Conservation (phyloP, 805 yeast species). For the Debaryomyces maramus region DNA sequence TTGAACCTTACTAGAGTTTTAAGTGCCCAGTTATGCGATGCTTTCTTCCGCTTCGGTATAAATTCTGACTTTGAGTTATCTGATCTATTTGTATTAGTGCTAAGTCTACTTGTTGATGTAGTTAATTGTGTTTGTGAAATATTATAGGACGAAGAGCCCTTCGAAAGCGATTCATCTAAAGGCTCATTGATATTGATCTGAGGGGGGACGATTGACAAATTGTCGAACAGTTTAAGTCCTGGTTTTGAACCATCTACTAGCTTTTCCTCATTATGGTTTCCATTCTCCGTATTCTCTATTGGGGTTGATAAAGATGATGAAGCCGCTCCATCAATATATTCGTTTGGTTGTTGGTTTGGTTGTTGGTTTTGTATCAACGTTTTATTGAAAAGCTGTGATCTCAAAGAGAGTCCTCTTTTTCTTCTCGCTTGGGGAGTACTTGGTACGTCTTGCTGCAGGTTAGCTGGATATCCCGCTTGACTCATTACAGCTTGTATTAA, state of each 20-base stretch:
- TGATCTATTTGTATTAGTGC: slow-evolving; percentile 13
- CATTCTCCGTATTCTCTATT: neutral
- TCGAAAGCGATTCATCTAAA: neutral
- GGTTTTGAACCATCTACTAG: neutral
- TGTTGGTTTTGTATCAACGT: slow-evolving; percentile 20
- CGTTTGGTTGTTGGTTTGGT: slow-evolving; percentile 8
- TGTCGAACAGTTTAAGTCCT: neutral
- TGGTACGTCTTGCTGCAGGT: slow-evolving; percentile 7
- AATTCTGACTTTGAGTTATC: slow-evolving; percentile 19
- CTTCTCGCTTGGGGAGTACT: slow-evolving; percentile 34
- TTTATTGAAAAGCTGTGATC: slow-evolving; percentile 64
- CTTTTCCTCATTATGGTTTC: neutral
- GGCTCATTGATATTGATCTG: slow-evolving; percentile 23
- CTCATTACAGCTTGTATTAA: slow-evolving; percentile 2
- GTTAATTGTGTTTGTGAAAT: slow-evolving; percentile 12
- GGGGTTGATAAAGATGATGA: slow-evolving; percentile 29
- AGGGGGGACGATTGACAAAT: slow-evolving; percentile 10
- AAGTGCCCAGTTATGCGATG: slow-evolving; percentile 12
- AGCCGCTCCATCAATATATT: slow-evolving; percentile 12
- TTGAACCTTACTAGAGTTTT: slow-evolving; percentile 20
- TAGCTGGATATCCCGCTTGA: slow-evolving; percentile 2
- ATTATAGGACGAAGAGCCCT: slow-evolving; percentile 12
- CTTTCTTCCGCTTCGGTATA: slow-evolving; percentile 15
- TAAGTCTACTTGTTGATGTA: slow-evolving; percentile 24
- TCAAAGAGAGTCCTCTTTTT: slow-evolving; percentile 63